Conservation (phyloP, 1,284 basidiomycete species). For the Kwoniella shivajii region DNA sequence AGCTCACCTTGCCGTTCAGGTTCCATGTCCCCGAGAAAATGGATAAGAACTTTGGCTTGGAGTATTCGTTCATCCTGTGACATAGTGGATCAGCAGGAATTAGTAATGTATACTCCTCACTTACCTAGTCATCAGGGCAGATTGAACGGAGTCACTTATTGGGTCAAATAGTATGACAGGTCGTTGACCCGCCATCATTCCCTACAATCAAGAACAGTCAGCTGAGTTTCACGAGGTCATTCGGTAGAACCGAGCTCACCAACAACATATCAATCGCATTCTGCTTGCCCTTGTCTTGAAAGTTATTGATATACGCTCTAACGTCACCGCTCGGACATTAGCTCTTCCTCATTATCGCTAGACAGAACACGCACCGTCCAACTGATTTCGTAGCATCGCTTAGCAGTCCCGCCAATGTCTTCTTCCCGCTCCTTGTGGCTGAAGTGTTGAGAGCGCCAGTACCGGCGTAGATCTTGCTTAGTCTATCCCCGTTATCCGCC, state of each 20-base stretch:
- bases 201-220: constrained; percentile 58
- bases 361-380: constrained; percentile 37
- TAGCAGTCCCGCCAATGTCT: constrained; percentile 85
- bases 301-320: constrained; percentile 96
- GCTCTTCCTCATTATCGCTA: background rate
- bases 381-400: constrained; percentile 98
- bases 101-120: no score
- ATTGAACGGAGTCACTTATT: constrained; percentile 81
- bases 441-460: constrained; percentile 95
- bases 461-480: constrained; percentile 90
- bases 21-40: constrained; percentile 95
- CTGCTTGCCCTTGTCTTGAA: constrained; percentile 95
- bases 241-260: constrained; percentile 56
- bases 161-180: constrained; percentile 93
- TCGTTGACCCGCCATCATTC: constrained; percentile 83
- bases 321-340: constrained; percentile 46
- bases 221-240: background rate
- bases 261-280: constrained; percentile 92
- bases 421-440: constrained; percentile 90
- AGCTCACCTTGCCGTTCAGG: constrained; percentile 78
- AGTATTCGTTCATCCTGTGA: constrained; percentile 78
- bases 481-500: constrained; percentile 92
- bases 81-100: constrained; percentile 8
- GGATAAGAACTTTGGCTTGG: constrained; percentile 68
- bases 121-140: constrained; percentile 67